Conservation (phyloP, 768 basidiomycete genomes). For the Russula griseocarnosa region DNA sequence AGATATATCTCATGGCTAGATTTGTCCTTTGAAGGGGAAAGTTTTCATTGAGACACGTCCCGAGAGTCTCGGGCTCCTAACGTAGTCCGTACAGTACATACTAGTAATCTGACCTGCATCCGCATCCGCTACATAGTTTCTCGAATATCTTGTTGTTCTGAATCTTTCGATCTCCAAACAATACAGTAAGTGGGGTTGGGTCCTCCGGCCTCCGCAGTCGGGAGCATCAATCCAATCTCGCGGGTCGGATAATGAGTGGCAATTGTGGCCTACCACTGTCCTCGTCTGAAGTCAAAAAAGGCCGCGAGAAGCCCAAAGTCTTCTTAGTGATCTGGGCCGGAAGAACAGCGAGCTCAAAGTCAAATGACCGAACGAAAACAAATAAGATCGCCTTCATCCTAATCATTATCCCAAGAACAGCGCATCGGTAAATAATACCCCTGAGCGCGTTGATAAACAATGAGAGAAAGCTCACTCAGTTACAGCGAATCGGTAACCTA, state of each 20-base stretch:
- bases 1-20: slow-evolving; percentile 66
- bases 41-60: neutral
- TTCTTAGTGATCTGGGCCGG: slow-evolving; percentile 12
- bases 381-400: slow-evolving; percentile 32
- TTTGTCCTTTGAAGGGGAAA: neutral
- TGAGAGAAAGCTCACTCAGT: slow-evolving; percentile 24
- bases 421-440: neutral
- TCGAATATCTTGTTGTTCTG: no score
- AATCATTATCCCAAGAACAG: neutral
- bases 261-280: slow-evolving; percentile 20
- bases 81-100: neutral
- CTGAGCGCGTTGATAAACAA: no score
- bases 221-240: slow-evolving; percentile 7
- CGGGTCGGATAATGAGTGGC: slow-evolving; percentile 26
- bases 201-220: neutral
- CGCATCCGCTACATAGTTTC: neutral
- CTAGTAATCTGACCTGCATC: neutral
- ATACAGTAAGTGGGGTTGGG: neutral
- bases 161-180: neutral
- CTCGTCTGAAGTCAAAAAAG: slow-evolving; percentile 15
- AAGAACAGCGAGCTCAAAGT: slow-evolving; percentile 26
- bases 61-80: neutral
- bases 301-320: slow-evolving; percentile 24
- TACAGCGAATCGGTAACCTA: slow-evolving; percentile 28
- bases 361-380: slow-evolving; percentile 30